phyloP scores from a whole-genome alignment of 2,329 filamentous ascomycete genomes.

The Claviceps maximensis region DNA sequence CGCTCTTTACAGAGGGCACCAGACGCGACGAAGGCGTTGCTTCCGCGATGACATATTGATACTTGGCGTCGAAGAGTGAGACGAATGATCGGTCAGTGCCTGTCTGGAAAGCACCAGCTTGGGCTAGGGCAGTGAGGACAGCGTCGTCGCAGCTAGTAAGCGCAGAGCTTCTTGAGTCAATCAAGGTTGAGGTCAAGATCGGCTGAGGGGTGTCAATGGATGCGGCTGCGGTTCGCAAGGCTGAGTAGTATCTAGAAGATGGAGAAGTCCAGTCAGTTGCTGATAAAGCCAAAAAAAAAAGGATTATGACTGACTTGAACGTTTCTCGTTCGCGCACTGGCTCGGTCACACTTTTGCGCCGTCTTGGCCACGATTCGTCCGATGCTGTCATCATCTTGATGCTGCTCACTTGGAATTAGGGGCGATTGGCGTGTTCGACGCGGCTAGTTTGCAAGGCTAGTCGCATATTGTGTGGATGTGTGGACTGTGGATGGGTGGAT shows the following conservation, averaged over 20 bases:
- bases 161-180: slow-evolving; percentile 6
- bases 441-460: not conserved
- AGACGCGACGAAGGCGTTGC: slow-evolving; percentile 30
- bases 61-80: slow-evolving; percentile 35
- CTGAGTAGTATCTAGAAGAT: not conserved
- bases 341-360: not conserved
- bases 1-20: slow-evolving; percentile 9
- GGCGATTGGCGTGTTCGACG: not conserved
- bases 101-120: slow-evolving; percentile 32
- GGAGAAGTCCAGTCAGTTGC: not conserved
- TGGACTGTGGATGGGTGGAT: not conserved
- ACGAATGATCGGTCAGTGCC: slow-evolving; percentile 31
- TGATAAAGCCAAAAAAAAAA: too few species aligned
- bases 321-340: slow-evolving; percentile 2
- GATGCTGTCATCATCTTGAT: not conserved
- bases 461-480: not conserved
- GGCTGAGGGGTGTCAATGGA: not conserved
- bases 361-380: not conserved
- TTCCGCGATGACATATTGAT: slow-evolving; percentile 38
- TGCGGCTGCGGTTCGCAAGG: not conserved
- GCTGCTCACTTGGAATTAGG: not conserved
- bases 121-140: slow-evolving; percentile 34
- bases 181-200: not conserved
- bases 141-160: slow-evolving; percentile 20
- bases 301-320: slow-evolving; percentile 8